Conservation (phyloP, 2,329 filamentous ascomycete genomes). For the Pestalotiopsis sp. region DNA sequence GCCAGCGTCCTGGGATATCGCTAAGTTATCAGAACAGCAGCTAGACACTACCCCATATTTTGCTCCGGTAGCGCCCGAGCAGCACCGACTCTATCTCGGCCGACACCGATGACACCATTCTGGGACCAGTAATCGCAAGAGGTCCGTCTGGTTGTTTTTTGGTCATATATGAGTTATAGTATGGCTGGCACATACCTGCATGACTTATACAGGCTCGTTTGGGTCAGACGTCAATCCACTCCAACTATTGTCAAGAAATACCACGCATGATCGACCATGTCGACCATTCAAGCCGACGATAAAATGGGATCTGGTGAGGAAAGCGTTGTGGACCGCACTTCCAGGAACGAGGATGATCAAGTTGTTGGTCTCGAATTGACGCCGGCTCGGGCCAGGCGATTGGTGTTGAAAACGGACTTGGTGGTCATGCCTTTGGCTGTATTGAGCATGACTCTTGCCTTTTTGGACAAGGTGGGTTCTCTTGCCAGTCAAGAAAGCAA, state of each 20-base stretch:
- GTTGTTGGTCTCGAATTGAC: not conserved
- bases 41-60: not conserved
- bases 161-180: not conserved
- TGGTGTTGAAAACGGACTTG: slow-evolving; percentile 21
- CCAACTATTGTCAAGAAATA: not conserved
- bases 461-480: slow-evolving; percentile 9
- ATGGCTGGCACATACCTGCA: not conserved
- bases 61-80: not conserved
- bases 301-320: not conserved
- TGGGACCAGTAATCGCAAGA: not conserved
- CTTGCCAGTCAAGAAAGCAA: not conserved
- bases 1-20: not conserved
- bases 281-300: not conserved
- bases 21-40: not conserved
- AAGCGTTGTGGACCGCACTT: not conserved
- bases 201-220: not conserved
- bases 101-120: not conserved
- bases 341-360: not conserved
- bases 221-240: not conserved
- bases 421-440: slow-evolving; percentile 20
- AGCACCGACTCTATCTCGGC: not conserved
- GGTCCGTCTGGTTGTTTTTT: not conserved
- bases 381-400: slow-evolving; percentile 15
- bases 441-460: slow-evolving; percentile 22
- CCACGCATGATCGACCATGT: not conserved